Base-by-base conservation (phyloP, 805 yeast genomes). In the Hanseniaspora pseudoguilliermondii region DNA sequence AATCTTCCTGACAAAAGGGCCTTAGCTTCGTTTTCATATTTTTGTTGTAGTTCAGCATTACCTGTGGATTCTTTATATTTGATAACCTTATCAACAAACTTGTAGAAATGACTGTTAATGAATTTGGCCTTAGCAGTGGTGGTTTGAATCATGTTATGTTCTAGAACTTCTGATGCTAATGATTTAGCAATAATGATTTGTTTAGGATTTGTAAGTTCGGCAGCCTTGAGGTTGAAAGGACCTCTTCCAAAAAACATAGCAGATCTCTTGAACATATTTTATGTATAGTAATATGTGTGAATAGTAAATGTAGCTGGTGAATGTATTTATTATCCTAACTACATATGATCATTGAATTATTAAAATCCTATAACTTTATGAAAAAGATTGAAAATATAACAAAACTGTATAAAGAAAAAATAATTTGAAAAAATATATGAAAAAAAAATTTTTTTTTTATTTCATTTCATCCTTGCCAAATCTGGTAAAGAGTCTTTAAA, bases 121-220 rank as follows among this genome's bases (percentile, higher is more conserved):
- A 80, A 81, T 66, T 81, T 82, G 49, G 91, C 90, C 67, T 83
- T 84, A 29, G 86, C 84, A 59, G 77, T 78, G 1, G 95, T 85
- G 0, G 93, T 84, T 6, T 79, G 75, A 55, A 85, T 79, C 20
- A 83, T 75, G 62, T 84, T 93, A 62, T 84, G 80, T 66, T 83
- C 82, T 38, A 85, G 73, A 39, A 85, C 68, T 13, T 85, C 81
- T 10, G 34, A 44, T 16, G 48, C 47, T 32, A 53, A 27, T 15
- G 43, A 46, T 38, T 36, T 53, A 20, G 48, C 48, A 32, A 53
- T 34, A 25, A 46, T 39, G 9, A 46, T 42, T 46, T 53, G 56
- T 32, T 53, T 53, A 20, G 56, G 56, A 21, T 53, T 53, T 21
- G 18, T 39, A n/a, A 53, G 35, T 11, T 38, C 43, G 5, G 25